Evolutionary conservation across 2,329 filamentous ascomycete genomes (phyloP), one percentile per base, ranked within the genome.

Genomic region (Didymella glomerata): DNA sequence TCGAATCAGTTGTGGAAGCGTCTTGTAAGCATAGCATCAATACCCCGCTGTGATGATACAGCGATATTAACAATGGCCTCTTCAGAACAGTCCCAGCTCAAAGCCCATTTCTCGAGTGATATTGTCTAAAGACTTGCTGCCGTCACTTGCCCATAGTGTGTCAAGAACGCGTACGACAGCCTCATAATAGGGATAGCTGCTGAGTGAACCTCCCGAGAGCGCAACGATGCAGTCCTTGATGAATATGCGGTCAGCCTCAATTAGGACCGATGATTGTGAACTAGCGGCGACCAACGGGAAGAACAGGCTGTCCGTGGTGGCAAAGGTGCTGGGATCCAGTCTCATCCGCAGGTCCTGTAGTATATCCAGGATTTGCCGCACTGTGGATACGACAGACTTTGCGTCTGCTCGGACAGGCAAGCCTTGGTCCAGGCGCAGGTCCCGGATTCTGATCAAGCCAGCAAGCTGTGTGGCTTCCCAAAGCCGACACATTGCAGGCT

Each of bases 71-170:
- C 4, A 6, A 11, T 16, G 10, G 13, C 7, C 10, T n/a, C 3
- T 18, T 57, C 40, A 61, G 25, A 54, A 61, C 1, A 57, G 22
- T 16, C 48, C 58, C 28, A 61, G 49, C 30, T 57, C 58, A 5
- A 57, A 32, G 20, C 40, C 25, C 42, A 54, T 36, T 2, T 61
- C 49, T 44, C 32, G 46, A 2, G 54, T 20, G 18, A 61, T 18
- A 1, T 30, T 20, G 14, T 57, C 48, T 8, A 61, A 22, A 2
- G 49, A 50, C n/a, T 24, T 54, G 25, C 9, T 18, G 2, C 32
- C 54, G 20, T 50, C 45, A 11, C 46, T 28, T 6, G 48, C 49
- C 45, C 54, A 61, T 1, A 41, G 28, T 4, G 11, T 30, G 3
- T 57, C 34, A n/a, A 57, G 14, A 0, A 48, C 45, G 6, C 20